Base-by-base conservation (phyloP, 78 protist species). In the Dictyostelium purpureum region DNA sequence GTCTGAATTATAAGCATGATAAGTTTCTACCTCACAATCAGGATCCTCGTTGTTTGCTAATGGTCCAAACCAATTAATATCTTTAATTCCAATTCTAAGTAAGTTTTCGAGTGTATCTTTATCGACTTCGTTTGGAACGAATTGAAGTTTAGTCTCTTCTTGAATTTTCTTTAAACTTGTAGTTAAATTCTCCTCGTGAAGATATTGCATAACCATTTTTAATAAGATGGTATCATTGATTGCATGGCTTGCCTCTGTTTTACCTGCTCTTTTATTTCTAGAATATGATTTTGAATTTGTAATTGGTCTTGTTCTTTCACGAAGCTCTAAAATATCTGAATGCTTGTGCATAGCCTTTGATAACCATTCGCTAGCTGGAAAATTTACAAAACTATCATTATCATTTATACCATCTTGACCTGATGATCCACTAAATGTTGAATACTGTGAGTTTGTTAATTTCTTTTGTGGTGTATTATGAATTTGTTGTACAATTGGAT, bases 241-340 rank as follows among this genome's bases (percentile, higher is more conserved):
- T 18, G 47, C 80, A 51, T 85, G 85, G 37, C 56, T 65, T 37
- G 79, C 91, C 42, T 93, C 96, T 26, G 89, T 80, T 56, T 79
- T 79, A 16, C 88, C 77, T 42, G 77, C 59, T 38, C 79, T 21
- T 49, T 77, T 73, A 26, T 75, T 63, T 66, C 94, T 74, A 43
- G 89, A 90, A 35, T 54, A 81, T 59, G 94, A 81, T 70, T 90
- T 81, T 18, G 19, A 26, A 21, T 77, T 51, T n/a, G 59, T 59
- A 24, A 90, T 57, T 47, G 94, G 94, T 70, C 94, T 65, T 0
- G 81, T 77, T 28, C 94, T 9, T 69, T 90, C 94, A 40, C 89
- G 59, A n/a, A 90, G 45, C 26, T 90, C 94, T n/a, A 90, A 90
- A 24, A 90, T 65, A 90, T 90, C 88, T 31, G 94, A 82, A 79